Base-by-base conservation (phyloP, 176 grass and related monocot genomes). In the Chrysopogon serrulatus region DNA sequence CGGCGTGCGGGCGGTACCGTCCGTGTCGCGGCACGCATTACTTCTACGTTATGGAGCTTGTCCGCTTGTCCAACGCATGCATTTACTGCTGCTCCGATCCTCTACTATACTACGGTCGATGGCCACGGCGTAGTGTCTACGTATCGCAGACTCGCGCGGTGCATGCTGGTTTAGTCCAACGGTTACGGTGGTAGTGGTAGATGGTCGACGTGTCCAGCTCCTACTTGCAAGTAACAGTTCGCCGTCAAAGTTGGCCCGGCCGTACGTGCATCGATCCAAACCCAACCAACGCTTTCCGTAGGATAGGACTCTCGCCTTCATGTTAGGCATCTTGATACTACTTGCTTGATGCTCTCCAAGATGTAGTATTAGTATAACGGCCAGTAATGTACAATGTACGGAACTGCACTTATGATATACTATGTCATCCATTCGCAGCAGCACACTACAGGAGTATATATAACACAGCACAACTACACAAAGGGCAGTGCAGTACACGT, bases 161-260 rank as follows among this genome's bases (percentile, higher is more conserved):
- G 8, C 31, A 14, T 5, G 9, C 23, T 21, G 21, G 27, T 17
- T 21, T 21, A 4, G 16, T 43, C 36, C 36, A 37, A 6, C 41
- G 41, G 45, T n/a, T n/a, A n/a, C n/a, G n/a, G n/a, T n/a, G n/a
- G n/a, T n/a, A n/a, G n/a, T 48, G 47, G 47, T 49, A 19, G 39
- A 51, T 26, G 12, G 57, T 3, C 32, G 17, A 63, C 6, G 51
- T 42, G 74, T 44, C 12, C 11, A 2, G 5, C 74, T 71, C 40
- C 36, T 79, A n/a, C 18, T 74, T 86, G 77, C 59, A 81, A 80
- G 78, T 74, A 66, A 51, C 59, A 41, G 16, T 39, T 76, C 82
- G 40, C 82, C 60, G 82, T 53, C 82, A 37, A 31, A 66, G 71
- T 53, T 39, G 59, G 82, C 70, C 19, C 21, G 63, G 47, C 11